Evolutionary conservation across 1,139 yeast species (phyloP), one percentile per base, ranked within the genome.

Genomic region (Sugiyamaella castrensis): DNA sequence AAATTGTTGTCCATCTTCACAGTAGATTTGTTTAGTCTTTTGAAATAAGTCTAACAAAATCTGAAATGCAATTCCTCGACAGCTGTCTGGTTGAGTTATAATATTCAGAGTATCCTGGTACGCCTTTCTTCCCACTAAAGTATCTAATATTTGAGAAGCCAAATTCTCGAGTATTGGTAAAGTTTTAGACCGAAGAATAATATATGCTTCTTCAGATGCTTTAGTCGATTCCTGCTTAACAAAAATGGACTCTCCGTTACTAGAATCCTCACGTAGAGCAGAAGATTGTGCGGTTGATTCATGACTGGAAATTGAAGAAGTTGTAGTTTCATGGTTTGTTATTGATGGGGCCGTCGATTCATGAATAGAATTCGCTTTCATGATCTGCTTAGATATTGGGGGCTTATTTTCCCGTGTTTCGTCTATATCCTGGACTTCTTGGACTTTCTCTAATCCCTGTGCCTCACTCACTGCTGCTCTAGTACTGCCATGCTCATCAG

Each of bases 31-130:
- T 46, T 48, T 35, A 43, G 63, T 13, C 57, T 61, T 13, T 52
- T 56, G 10, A 61, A 47, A 46, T 59, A 69, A 8, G 66, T 46
- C 27, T 58, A 56, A 52, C 66, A 68, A 12, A 64, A 56, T 41
- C 85, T 86, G 60, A 85, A 91, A 62, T 88, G 88, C 37, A 87
- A 69, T 37, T 84, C 82, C 15, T 87, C 79, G 57, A 89, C 71
- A 53, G 84, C 84, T 47, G 40, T 84, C 89, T 5, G 86, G 82
- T 57, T 80, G 83, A 11, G 89, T 81, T 0, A 87, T 87, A 44
- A 84, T 71, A 41, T 82, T 84, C 57, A 87, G 73, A 19, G 86
- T 81, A 49, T 82, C 85, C 58, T 85, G 88, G 61, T 84, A 85
- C 0, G 89, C 84, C 0, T 84, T 83, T 34, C 76, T 74, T 2